These are phyloP conservation scores for Stellera chamaejasme DNA, from an alignment of 345 rosid species.

Conservation along the genomic window DNA sequence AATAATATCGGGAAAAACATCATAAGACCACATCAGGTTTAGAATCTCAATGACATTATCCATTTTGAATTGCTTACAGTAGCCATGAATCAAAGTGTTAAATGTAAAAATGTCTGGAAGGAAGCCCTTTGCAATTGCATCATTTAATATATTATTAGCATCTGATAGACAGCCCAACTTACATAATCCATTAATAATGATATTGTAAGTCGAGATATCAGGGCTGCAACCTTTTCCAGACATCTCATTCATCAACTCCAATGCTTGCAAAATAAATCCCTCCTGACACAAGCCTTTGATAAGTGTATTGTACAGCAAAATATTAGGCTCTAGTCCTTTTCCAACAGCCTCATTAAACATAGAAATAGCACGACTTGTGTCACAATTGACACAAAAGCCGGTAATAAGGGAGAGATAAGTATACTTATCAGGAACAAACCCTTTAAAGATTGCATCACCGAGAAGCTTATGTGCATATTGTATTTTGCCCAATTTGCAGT, in stretches of 20 bases:
- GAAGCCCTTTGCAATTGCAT: slow-evolving; percentile 64
- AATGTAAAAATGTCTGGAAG: slow-evolving; percentile 77
- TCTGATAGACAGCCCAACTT: slow-evolving; percentile 87
- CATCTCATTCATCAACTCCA: slow-evolving; percentile 66
- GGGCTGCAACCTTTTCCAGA: slow-evolving; percentile 52
- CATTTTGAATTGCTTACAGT: slow-evolving; percentile 64
- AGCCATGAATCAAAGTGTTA: slow-evolving; percentile 83
- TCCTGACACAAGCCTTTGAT: slow-evolving; percentile 71
- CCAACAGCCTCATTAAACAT: slow-evolving; percentile 45
- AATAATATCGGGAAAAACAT: slow-evolving; percentile 67
- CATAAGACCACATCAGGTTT: slow-evolving; percentile 56
- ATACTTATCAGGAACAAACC: slow-evolving; percentile 76
- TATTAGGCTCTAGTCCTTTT: slow-evolving; percentile 54
- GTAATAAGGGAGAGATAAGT: slow-evolving; percentile 65
- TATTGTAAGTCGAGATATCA: slow-evolving; percentile 71
- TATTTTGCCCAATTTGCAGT: slow-evolving; percentile 59
- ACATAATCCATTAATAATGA: slow-evolving; percentile 73
- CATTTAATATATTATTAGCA: slow-evolving; percentile 55
- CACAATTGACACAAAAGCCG: slow-evolving; percentile 67
- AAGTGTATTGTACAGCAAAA: slow-evolving; percentile 58
- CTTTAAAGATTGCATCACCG: slow-evolving; percentile 54
- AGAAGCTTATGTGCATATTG: slow-evolving; percentile 65
- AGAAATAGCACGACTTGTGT: slow-evolving; percentile 57
- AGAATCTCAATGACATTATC: slow-evolving; percentile 62
- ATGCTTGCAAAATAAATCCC: slow-evolving; percentile 67